Percentiles rank a stretch among this genome's conserved stretches.
phyloP scores from a whole-genome alignment of 2,329 filamentous ascomycete species.

The Colletotrichum salicis region DNA sequence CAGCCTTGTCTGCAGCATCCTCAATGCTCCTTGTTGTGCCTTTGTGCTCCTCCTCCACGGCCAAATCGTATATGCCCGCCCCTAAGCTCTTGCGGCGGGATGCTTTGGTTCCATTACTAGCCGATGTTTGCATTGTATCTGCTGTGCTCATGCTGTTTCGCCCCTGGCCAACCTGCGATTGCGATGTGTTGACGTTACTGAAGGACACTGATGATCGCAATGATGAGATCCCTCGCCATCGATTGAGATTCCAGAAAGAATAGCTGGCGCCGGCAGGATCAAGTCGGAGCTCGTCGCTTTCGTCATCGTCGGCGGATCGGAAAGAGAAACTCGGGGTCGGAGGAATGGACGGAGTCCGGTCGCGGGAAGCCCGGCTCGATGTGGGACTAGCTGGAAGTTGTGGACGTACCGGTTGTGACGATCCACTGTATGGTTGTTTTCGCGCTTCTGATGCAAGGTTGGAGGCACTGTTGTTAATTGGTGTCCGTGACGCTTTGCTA shows the following conservation, averaged over 20 bases:
- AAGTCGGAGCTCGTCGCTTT: constrained; percentile 49
- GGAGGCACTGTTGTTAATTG: constrained; percentile 48
- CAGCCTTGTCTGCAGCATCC: constrained; percentile 19
- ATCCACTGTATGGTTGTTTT: constrained; percentile 54
- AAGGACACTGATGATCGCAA: constrained; percentile 28
- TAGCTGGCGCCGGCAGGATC: constrained; percentile 54
- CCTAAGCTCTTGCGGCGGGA: constrained; percentile 42
- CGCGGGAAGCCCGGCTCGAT: constrained; percentile 43
- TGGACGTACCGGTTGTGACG: constrained; percentile 38
- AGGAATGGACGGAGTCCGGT: constrained; percentile 47
- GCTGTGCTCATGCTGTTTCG: constrained; percentile 30
- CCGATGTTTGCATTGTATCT: constrained; percentile 13
- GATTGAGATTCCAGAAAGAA: constrained; percentile 68
- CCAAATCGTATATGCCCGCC: constrained; percentile 30
- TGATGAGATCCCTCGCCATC: constrained; percentile 59
- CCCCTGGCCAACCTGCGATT: constrained; percentile 11
- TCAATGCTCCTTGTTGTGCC: constrained; percentile 7
- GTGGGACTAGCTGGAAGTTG: constrained; percentile 51
- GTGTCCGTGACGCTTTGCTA: constrained; percentile 51
- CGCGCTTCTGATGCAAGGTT: constrained; percentile 59
- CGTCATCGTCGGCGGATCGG: constrained; percentile 55
- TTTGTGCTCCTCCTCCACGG: constrained; percentile 25
- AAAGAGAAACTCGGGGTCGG: constrained; percentile 68
- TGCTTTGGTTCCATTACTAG: constrained; percentile 34
- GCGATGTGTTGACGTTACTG: constrained; percentile 20